Evolutionary conservation across 2,329 filamentous ascomycete genomes (phyloP), one percentile per base, ranked within the genome.

Genomic region (Acephala macrosclerotiorum): DNA sequence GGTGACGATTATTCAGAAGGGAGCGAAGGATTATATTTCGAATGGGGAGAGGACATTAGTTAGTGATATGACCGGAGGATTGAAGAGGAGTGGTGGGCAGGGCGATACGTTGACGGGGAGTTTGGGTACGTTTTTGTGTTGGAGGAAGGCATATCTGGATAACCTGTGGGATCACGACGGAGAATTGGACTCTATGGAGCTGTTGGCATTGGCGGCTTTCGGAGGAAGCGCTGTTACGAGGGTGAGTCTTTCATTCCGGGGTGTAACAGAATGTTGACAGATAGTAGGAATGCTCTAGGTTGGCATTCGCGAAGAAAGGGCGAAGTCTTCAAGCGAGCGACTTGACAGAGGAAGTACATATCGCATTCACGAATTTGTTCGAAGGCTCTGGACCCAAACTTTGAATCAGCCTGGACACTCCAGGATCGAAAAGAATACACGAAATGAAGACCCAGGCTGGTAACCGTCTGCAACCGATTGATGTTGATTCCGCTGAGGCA

Each of bases 101-200:
- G 96, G 96, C 1, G 96, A 99, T 80, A 98, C 96, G 3, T 82
- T 99, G 70, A 98, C 96, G 0, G 96, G 96, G 1, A 89, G 89
- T 38, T 82, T 99, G 70, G 96, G 92, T 1, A 98, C 96, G 3
- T 88, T 99, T 71, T 79, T 98, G 69, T 94, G 88, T 1, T 99
- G 95, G 89, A 85, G 95, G 67, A 90, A 89, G 77, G 93, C 93
- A 25, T 99, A 99, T 78, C 83, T 93, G 61, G 92, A 97, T 65
- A 84, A 85, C 33, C 79, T 97, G 3, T 98, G 95, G 95, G 89
- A 87, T 9, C 84, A 87, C 66, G 79, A 82, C 18, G 79, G 80
- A 8, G 81, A 83, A 45, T 75, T 86, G 16, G 80, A 81, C 71
- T 78, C 81, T 51, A 81, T 84, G 60, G 88, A 90, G 75, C 82